These are phyloP conservation scores for Phaeosphaeria sp. DNA, from an alignment of 2,329 filamentous ascomycete genomes.

Conservation along the genomic window DNA sequence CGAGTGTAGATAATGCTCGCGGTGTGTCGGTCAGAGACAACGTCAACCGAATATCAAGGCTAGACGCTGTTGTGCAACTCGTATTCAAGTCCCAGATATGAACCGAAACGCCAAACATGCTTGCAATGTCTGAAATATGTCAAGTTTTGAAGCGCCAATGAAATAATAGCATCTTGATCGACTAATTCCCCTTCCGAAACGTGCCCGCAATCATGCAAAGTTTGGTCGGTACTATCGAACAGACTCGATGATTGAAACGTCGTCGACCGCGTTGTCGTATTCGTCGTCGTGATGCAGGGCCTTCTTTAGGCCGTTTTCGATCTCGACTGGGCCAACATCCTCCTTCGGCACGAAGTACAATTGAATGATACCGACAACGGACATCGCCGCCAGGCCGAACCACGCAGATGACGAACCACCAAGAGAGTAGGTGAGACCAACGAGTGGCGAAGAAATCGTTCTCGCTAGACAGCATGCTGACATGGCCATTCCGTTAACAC, in stretches of 20 bases:
- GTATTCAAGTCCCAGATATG: neutral
- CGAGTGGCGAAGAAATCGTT: constrained; percentile 71
- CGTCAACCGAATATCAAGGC: constrained; percentile 8
- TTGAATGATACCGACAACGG: constrained; percentile 62
- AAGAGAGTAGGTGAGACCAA: constrained; percentile 70
- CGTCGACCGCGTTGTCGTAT: constrained; percentile 35
- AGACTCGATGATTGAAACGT: constrained; percentile 35
- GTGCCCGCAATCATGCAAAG: neutral
- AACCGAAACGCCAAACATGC: constrained; percentile 26
- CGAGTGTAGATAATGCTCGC: constrained; percentile 19
- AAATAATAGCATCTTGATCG: neutral
- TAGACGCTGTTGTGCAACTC: neutral
- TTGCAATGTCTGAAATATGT: constrained; percentile 18
- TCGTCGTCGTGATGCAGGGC: constrained; percentile 26
- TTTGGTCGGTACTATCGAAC: constrained; percentile 22
- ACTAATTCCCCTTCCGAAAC: neutral
- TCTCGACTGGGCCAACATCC: constrained; percentile 43
- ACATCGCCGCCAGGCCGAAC: constrained; percentile 65
- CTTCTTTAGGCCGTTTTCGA: constrained; percentile 43
- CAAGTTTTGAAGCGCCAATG: neutral
- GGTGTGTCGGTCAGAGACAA: neutral
- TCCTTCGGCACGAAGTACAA: constrained; percentile 62
- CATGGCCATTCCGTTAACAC: constrained; percentile 75
- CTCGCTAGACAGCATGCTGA: constrained; percentile 70
- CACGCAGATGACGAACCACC: constrained; percentile 67